These are phyloP conservation scores for Oryza nivara DNA, from an alignment of 176 grass and related monocot genomes.

Conservation along the genomic window DNA sequence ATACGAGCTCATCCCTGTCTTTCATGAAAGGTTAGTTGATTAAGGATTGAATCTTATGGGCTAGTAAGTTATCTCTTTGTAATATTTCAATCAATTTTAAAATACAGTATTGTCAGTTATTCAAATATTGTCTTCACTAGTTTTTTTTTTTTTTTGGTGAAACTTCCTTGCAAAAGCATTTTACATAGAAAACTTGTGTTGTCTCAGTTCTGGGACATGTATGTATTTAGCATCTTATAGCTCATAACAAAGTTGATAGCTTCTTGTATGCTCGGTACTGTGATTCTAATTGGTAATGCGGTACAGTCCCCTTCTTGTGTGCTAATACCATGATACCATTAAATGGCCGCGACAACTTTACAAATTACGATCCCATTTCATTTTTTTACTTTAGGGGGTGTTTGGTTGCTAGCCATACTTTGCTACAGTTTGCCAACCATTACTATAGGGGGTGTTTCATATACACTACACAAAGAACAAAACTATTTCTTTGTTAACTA, in stretches of 20 bases:
- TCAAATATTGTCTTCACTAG: no score
- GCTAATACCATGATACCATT: constrained; percentile 13
- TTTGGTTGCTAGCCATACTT: no score
- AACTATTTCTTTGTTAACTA: background rate
- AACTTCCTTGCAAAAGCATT: no score
- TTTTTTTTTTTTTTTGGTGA: no score
- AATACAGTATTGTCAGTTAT: no score
- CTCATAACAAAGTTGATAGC: background rate
- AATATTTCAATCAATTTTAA: background rate
- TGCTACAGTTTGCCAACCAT: background rate
- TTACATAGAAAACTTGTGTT: no score
- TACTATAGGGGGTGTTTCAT: background rate
- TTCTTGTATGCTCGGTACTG: background rate
- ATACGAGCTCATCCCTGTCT: constrained; percentile 64
- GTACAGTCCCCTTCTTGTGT: constrained; percentile 3
- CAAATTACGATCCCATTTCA: background rate
- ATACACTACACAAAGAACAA: background rate
- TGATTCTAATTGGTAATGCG: background rate
- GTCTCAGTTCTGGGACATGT: no score
- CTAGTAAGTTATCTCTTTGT: background rate
- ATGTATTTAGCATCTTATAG: background rate
- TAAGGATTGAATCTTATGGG: background rate
- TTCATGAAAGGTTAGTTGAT: constrained; percentile 72
- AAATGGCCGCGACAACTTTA: constrained; percentile 8
- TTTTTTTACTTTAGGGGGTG: background rate